phyloP scores from a whole-genome alignment of 371 early-diverging fungal species.

The Chytridium lagenaria region DNA sequence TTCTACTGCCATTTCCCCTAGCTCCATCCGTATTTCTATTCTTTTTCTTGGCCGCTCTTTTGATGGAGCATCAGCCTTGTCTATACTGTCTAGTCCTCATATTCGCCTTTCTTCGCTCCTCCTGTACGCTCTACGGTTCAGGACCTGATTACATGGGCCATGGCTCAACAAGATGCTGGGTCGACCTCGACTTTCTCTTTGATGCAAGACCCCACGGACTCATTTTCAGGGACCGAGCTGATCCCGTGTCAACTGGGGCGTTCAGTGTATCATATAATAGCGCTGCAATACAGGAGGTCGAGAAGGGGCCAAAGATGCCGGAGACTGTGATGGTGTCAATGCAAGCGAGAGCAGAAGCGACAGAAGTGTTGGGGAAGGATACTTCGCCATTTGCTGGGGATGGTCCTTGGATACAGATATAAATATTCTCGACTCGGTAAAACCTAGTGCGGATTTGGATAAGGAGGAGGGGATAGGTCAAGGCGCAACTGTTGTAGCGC shows the following conservation, averaged over 20 bases:
- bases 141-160: conserved; percentile 28
- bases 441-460: too few relatives aligned
- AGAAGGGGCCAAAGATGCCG: background rate
- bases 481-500: too few relatives aligned
- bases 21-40: conserved; percentile 42
- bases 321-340: too few relatives aligned
- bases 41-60: conserved; percentile 30
- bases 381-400: too few relatives aligned
- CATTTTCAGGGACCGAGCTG: conserved; percentile 15
- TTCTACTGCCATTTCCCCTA: conserved; percentile 42
- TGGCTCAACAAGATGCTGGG: conserved; percentile 26
- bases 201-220: conserved; percentile 13
- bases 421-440: too few relatives aligned
- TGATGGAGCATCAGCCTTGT: conserved; percentile 43
- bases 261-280: conserved; percentile 2
- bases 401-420: too few relatives aligned
- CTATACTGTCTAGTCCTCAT: conserved; percentile 39
- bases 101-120: conserved; percentile 21
- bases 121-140: conserved; percentile 28
- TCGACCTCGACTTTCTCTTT: conserved; percentile 23
- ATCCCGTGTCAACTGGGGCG: background rate
- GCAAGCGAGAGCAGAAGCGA: too few relatives aligned
- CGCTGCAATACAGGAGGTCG: background rate
- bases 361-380: too few relatives aligned
- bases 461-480: too few relatives aligned